These are phyloP conservation scores for Steccherinum ochraceum DNA, from an alignment of 768 basidiomycete genomes.

Conservation along the genomic window DNA sequence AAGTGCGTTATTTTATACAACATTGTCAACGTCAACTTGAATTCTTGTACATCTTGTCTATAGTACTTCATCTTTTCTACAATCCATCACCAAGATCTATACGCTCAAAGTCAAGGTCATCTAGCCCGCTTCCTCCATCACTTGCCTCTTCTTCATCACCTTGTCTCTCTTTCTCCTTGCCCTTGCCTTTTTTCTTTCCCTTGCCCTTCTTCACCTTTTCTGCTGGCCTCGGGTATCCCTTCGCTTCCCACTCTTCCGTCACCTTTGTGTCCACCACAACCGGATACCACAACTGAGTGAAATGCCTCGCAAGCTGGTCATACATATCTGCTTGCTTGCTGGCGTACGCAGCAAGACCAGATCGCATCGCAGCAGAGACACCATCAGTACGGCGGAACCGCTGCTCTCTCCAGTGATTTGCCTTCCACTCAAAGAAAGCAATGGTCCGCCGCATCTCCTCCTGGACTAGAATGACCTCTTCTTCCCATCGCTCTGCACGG, in stretches of 20 bases:
- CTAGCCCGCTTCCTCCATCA: too few relatives aligned
- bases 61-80: too few relatives aligned
- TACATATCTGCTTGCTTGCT: background rate
- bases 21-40: too few relatives aligned
- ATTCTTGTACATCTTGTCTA: too few relatives aligned
- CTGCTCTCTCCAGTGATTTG: background rate
- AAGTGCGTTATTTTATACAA: too few relatives aligned
- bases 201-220: too few relatives aligned
- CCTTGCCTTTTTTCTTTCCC: too few relatives aligned
- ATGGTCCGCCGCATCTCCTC: constrained; percentile 24
- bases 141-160: too few relatives aligned
- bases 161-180: too few relatives aligned
- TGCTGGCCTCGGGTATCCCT: too few relatives aligned
- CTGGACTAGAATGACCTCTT: constrained; percentile 4
- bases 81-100: too few relatives aligned
- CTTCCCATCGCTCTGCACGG: constrained; percentile 6
- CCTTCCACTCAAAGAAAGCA: constrained; percentile 9
- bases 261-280: background rate
- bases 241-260: background rate
- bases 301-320: background rate
- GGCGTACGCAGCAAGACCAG: background rate
- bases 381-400: background rate
- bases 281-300: background rate
- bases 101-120: too few relatives aligned
- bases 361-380: background rate